Base-by-base conservation (phyloP, 2,329 filamentous ascomycete species). In the Botryotinia globosa region DNA sequence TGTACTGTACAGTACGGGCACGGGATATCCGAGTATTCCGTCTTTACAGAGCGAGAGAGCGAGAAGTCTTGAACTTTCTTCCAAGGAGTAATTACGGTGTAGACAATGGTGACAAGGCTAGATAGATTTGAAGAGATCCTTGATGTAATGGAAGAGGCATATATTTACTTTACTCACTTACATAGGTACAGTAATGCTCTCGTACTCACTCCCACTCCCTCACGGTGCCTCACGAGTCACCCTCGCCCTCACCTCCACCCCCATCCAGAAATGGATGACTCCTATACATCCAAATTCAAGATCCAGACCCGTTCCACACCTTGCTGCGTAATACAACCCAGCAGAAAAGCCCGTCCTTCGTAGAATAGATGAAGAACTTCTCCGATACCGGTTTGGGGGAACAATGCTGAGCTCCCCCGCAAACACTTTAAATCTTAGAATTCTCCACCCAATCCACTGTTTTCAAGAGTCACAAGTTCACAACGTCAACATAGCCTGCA, bases 351-450 rank as follows among this genome's bases (percentile, higher is more conserved):
- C 29, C 2, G 37, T 54, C 6, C 22, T 54, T 14, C 3, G 25
- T 62, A 25, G 34, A 42, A 39, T 39, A 16, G 4, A 22, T 29
- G 61, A 63, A 44, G 61, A 42, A 44, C 61, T 29, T 14, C 61
- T 63, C 61, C 61, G 61, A 63, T 63, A 63, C 61, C 61, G 61
- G 61, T 44, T 63, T 63, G 20, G 16, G 61, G 37, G 61, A 39
- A 44, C 18, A 44, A 44, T 12, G 61, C 37, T 39, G 32, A 63
- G 61, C 61, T 63, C 37, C 61, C 37, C 61, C 25, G 37, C 61
- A 63, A 44, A 42, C 61, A 63, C 37, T 63, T 29, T 39, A 18
- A 39, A n/a, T 25, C 7, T 42, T n/a, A 42, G 22, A 18, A n/a
- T 62, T 39, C 34, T 62, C 59, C 59, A 62, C 59, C 10, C 59